Evolutionary conservation across 2,329 filamentous ascomycete genomes (phyloP).

Genomic region (Grosmannia clavigera): DNA sequence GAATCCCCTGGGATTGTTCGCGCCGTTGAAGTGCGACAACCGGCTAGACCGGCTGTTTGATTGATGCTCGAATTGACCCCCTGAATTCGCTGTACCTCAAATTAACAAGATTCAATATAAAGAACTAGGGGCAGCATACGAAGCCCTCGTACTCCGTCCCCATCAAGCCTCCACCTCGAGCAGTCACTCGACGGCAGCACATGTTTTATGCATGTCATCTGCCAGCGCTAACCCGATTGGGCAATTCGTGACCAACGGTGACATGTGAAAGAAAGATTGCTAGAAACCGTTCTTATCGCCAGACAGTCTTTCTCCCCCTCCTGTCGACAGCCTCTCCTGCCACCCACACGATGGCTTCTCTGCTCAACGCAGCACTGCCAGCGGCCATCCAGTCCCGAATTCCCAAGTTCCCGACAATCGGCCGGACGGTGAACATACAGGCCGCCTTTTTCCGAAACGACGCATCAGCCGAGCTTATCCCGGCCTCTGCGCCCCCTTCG

Average conservation of each 20-base stretch:
- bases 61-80: too few species aligned
- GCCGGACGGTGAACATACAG: conserved; percentile 8
- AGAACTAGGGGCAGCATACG: too few species aligned
- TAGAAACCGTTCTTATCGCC: background rate
- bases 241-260: background rate
- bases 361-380: conserved; percentile 12
- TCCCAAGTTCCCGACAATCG: conserved; percentile 10
- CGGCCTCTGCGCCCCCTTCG: background rate
- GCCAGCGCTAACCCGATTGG: background rate
- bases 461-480: background rate
- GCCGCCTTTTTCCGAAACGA: conserved; percentile 5
- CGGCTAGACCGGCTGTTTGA: too few species aligned
- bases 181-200: background rate
- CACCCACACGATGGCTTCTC: conserved; percentile 1
- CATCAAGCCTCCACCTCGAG: too few species aligned
- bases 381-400: conserved; percentile 15
- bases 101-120: too few species aligned
- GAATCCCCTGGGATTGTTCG: too few species aligned
- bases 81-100: too few species aligned
- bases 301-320: background rate
- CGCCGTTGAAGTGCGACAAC: too few species aligned
- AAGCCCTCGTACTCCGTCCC: too few species aligned
- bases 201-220: background rate
- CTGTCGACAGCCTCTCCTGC: background rate
- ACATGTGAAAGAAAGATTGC: background rate